Conservation (phyloP, 2,329 filamentous ascomycete species). For the Diaporthe citriasiana region DNA sequence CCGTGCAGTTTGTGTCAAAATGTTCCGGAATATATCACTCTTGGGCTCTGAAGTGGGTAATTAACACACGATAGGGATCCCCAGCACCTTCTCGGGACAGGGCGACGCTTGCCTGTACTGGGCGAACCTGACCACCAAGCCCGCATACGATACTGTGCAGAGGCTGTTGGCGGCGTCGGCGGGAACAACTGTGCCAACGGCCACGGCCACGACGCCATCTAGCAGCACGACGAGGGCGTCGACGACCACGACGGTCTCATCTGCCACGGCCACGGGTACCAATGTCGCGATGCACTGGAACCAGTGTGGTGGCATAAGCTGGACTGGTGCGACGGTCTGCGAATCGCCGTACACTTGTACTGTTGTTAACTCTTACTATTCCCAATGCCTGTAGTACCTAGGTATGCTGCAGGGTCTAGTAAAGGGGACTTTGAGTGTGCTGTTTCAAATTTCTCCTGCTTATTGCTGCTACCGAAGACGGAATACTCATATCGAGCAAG, state of each 20-base stretch:
- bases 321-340: conserved; percentile 51
- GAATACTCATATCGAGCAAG: too few relatives aligned
- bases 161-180: conserved; percentile 38
- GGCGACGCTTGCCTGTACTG: conserved; percentile 57
- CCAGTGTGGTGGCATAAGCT: conserved; percentile 41
- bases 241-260: conserved; percentile 2
- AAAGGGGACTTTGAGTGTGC: fast-evolving
- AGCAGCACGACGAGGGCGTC: conserved; percentile 30
- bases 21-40: not conserved
- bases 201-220: conserved; percentile 31
- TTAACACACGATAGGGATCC: conserved; percentile 49
- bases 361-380: conserved; percentile 56
- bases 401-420: not conserved
- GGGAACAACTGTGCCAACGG: conserved; percentile 36
- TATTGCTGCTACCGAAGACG: not conserved
- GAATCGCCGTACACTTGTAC: conserved; percentile 60
- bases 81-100: conserved; percentile 53
- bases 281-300: conserved; percentile 27
- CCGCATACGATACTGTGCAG: conserved; percentile 53
- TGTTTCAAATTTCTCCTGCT: not conserved
- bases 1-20: not conserved
- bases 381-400: conserved; percentile 43
- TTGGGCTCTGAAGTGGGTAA: conserved; percentile 41
- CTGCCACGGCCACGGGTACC: conserved; percentile 17
- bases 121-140: conserved; percentile 54